A percentile compares a stretch with the other conserved stretches of the same genome.
These are phyloP conservation scores for Coemansia sp. DNA, from an alignment of 192 early-diverging fungal genomes.

Conservation along the genomic window DNA sequence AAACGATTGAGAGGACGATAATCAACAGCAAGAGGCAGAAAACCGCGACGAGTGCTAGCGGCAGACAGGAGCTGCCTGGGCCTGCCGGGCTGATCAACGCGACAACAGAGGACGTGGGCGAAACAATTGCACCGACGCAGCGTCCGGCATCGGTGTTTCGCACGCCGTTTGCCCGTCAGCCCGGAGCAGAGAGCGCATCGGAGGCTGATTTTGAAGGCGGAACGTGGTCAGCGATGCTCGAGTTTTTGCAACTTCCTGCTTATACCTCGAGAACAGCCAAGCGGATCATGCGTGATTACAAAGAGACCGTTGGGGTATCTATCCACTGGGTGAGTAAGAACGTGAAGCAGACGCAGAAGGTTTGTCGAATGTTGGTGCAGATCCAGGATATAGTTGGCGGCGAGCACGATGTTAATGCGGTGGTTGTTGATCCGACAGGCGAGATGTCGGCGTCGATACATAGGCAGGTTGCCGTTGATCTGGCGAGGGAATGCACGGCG, in stretches of 20 bases:
- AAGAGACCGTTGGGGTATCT: conserved; percentile 14
- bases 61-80: conserved; percentile 31
- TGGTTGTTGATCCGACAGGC: conserved; percentile 48
- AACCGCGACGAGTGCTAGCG: background rate
- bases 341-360: conserved; percentile 16
- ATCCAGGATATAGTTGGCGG: conserved; percentile 31
- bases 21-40: conserved; percentile 18
- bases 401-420: conserved; percentile 29
- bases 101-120: background rate
- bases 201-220: conserved; percentile 44
- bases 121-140: conserved; percentile 15
- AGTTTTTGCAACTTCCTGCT: conserved; percentile 26
- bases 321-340: conserved; percentile 27
- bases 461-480: conserved; percentile 21
- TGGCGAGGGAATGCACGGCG: conserved; percentile 21
- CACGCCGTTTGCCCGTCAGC: conserved; percentile 19
- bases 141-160: conserved; percentile 28
- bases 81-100: conserved; percentile 28
- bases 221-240: conserved; percentile 47
- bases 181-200: conserved; percentile 11
- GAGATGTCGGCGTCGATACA: conserved; percentile 49
- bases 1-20: conserved; percentile 11
- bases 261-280: conserved; percentile 31
- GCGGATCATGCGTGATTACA: conserved; percentile 2
- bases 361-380: conserved; percentile 40